Conservation (phyloP, 1,139 yeast species). For the Pneumocystis sp. region DNA sequence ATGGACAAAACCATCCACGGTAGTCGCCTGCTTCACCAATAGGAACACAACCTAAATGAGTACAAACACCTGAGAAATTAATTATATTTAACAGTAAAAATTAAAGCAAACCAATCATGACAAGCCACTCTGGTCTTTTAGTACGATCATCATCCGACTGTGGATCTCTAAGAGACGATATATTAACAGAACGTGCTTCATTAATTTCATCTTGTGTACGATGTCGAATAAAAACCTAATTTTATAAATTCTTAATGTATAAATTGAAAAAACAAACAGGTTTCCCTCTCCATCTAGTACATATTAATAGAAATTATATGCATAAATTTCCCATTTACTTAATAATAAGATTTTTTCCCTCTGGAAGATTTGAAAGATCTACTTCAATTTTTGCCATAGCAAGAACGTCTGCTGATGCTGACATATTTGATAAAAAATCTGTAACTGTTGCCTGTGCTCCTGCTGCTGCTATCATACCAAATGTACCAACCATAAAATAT, state of each 20-base stretch:
- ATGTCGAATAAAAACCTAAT: conserved; percentile 98
- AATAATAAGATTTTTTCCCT: conserved; percentile 93
- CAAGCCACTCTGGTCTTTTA: conserved; percentile 93
- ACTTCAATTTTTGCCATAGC: conserved; percentile 99
- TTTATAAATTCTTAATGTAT: conserved; percentile 83
- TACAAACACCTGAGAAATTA: conserved; percentile 20
- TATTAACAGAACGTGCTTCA: conserved; percentile 77
- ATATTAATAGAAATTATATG: background rate
- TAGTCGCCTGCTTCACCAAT: conserved; percentile 99
- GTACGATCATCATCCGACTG: conserved; percentile 88
- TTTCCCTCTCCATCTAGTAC: background rate
- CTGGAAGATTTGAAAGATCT: conserved; percentile 83
- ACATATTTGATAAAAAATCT: conserved; percentile 79
- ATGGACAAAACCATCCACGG: conserved; percentile 99
- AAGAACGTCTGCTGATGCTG: conserved; percentile 97
- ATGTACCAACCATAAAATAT: conserved; percentile 95
- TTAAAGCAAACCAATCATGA: conserved; percentile 93
- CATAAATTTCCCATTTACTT: conserved; percentile 27
- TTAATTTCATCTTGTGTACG: conserved; percentile 86
- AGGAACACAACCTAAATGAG: conserved; percentile 99
- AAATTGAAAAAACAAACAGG: conserved; percentile 13
- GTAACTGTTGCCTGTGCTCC: conserved; percentile 92
- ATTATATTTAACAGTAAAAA: background rate
- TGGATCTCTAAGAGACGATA: conserved; percentile 77
- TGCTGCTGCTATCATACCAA: conserved; percentile 87